Evolutionary conservation across 129 eudicot genomes (phyloP).

Genomic region (Sambucus nigra): DNA sequence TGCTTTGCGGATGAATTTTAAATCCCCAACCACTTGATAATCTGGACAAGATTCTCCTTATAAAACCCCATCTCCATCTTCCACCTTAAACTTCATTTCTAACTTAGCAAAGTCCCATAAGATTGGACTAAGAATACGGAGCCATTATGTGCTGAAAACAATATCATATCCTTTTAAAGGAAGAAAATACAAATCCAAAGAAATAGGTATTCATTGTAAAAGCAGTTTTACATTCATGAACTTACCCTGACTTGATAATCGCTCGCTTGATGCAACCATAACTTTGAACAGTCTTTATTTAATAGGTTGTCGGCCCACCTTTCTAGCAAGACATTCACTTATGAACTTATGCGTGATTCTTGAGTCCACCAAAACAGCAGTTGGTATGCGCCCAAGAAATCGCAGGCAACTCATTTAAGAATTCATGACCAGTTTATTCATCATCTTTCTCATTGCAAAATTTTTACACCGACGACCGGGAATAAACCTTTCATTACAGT

Average conservation of each 20-base stretch:
- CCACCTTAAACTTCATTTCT: background rate
- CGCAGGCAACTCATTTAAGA: background rate
- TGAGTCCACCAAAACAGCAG: background rate
- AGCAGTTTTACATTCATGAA: background rate
- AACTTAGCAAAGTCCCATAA: background rate
- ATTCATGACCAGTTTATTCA: background rate
- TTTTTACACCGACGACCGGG: background rate
- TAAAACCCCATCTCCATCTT: background rate
- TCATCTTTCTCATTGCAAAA: background rate
- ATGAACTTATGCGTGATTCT: background rate
- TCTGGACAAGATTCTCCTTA: background rate
- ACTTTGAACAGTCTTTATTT: background rate
- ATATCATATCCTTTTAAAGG: background rate
- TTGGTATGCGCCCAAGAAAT: background rate
- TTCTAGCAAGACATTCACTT: background rate
- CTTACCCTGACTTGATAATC: background rate
- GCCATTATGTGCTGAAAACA: background rate
- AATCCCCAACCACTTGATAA: background rate
- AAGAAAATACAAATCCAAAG: background rate
- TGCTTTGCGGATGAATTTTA: background rate
- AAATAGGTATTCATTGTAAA: background rate
- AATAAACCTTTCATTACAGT: constrained; percentile 1
- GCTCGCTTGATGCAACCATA: background rate
- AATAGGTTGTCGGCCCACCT: background rate
- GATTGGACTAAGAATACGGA: background rate